Conservation (phyloP, 768 basidiomycete species). For the Tulasnella sp. region DNA sequence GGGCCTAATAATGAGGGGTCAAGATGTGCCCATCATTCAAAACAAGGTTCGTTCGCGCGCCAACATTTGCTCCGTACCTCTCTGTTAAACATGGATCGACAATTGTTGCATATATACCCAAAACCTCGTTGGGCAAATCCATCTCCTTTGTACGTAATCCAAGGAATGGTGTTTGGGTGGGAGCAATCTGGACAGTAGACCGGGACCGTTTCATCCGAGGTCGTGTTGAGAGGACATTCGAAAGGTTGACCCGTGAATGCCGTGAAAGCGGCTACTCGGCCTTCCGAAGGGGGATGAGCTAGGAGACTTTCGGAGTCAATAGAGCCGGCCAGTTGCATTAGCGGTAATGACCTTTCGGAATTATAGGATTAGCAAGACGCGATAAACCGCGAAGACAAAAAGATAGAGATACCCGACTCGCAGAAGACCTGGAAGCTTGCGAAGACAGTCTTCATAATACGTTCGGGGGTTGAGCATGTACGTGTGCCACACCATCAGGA, state of each 20-base stretch:
- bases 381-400: neutral
- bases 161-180: conserved; percentile 8
- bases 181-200: conserved; percentile 14
- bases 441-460: conserved; percentile 30
- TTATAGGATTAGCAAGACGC: neutral
- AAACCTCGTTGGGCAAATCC: conserved; percentile 31
- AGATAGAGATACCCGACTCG: neutral
- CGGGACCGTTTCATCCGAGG: neutral
- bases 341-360: conserved; percentile 22
- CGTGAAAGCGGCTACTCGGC: neutral
- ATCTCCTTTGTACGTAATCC: conserved; percentile 22
- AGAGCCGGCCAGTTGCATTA: conserved; percentile 12
- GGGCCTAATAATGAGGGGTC: no score
- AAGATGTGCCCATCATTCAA: neutral
- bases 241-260: conserved; percentile 22
- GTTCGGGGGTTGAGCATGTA: conserved; percentile 30
- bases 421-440: neutral
- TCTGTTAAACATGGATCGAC: neutral
- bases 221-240: neutral
- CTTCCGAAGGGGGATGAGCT: no score
- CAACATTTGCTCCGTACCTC: conserved; percentile 16
- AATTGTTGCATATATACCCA: neutral
- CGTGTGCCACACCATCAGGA: conserved; percentile 30
- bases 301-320: conserved; percentile 4
- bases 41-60: no score